Base-by-base conservation (phyloP, 1,139 yeast species). In the Barnettozyma hawaiiensis region DNA sequence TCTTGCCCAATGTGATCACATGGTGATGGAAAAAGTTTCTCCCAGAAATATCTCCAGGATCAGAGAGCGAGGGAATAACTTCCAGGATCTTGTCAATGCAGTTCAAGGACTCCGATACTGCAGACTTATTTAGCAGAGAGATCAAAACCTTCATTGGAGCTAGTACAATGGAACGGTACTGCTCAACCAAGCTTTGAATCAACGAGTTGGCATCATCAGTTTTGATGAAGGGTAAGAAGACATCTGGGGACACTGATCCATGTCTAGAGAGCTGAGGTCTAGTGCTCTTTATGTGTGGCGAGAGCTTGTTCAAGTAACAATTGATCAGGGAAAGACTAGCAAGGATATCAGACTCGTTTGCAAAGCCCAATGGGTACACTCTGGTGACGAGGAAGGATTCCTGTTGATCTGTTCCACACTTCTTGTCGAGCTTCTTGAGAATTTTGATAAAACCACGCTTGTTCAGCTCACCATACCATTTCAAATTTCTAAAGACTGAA, bases 401-500 rank as follows among this genome's bases (percentile, higher is more conserved):
- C 61, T 84, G 86, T 47, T 83, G 79, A 48, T 72, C 69, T 20
- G 81, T 76, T 11, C 90, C 85, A 44, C 83, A 71, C 60, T 87
- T 87, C 67, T 92, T 92, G 61, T 92, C 97, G 53, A 89, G 72
- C 58, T 89, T 89, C 66, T 92, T 92, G 59, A 92, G 70, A 51
- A 92, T 92, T 67, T 92, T 92, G 45, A 80, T 75, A 57, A 89
- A 85, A 0, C 96, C 98, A 48, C 92, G 81, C 60, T 85, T 87
- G 66, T 92, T 92, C 56, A 90, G 75, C 55, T 90, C 97, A 15
- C 95, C 95, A 61, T 78, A 92, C 96, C 97, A 90, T 60, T 82
- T 82, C 59, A 92, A 69, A 62, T 89, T 89, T 46, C 96, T 73
- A 49, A 85, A 77, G 48, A 80, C 77, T n/a, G 83, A 72, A 41